Evolutionary conservation across 805 yeast species (phyloP), one percentile per base, ranked within the genome.

Genomic region (Candida andamanensis): DNA sequence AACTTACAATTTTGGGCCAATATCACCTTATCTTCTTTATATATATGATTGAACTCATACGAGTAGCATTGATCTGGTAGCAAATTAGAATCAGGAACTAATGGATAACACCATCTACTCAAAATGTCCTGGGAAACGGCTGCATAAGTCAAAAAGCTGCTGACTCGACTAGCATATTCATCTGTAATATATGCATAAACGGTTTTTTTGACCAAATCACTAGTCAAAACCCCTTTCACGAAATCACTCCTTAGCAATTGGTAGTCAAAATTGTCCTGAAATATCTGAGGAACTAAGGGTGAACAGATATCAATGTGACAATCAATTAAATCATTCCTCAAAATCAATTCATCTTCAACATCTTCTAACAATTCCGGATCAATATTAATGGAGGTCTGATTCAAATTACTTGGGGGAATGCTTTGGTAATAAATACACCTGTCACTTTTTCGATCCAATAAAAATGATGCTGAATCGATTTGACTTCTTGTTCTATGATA

Each of bases 221-320:
- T 81, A 11, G 92, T 80, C 38, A 92, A 67, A 16, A 90, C 92
- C 33, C 97, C 97, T 46, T 76, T 81, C 18, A 90, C 84, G 51
- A 90, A 92, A 59, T 92, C 97, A 21, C 74, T 68, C 56, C 98
- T 74, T 41, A 90, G 65, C 32, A 75, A 66, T 56, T 90, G 96
- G 56, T 89, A 92, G 61, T 92, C 98, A 49, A 92, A 92, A 56
- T 92, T 90, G 50, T 92, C 98, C 48, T 86, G 95, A 63, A 90
- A 92, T 39, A 90, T 80, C 11, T 94, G 92, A 1, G 97, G 97
- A 8, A 92, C 96, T 44, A 80, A 86, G 2, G 95, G 86, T 5
- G 97, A 72, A 58, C 98, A 92, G 39, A 92, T 86, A 60, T 92
- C 98, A 34, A 92, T 87, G 54, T 84, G 92, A 56, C 98, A 92